phyloP scores from a whole-genome alignment of 192 early-diverging fungal species.

The Powellomyces hirtus region DNA sequence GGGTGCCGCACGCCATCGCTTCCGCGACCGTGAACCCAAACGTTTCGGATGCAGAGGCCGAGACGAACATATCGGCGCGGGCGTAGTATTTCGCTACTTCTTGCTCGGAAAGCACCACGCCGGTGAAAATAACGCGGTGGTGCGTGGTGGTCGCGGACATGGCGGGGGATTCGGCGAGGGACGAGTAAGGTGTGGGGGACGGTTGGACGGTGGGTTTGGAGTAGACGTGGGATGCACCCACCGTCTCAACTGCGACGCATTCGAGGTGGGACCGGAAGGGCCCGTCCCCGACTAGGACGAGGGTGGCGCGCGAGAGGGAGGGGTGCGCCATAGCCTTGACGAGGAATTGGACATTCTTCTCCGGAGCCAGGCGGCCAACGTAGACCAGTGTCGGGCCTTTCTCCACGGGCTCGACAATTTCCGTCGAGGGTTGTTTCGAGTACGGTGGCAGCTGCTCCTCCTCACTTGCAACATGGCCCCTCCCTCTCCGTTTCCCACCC shows the following conservation, averaged over 20 bases:
- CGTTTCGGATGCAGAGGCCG: conserved; percentile 51
- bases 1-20: conserved; percentile 52
- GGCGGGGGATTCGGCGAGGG: background rate
- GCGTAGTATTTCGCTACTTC: conserved; percentile 39
- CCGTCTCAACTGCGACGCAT: conserved; percentile 28
- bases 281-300: conserved; percentile 53
- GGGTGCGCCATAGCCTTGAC: conserved; percentile 36
- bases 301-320: conserved; percentile 26
- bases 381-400: conserved; percentile 42
- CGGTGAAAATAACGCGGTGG: conserved; percentile 47
- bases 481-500: background rate
- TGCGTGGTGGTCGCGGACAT: background rate
- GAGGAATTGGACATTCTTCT: conserved; percentile 53
- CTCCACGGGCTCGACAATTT: background rate
- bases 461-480: background rate
- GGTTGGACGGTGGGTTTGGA: background rate
- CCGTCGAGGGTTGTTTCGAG: background rate
- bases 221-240: conserved; percentile 34
- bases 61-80: conserved; percentile 46
- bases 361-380: conserved; percentile 49
- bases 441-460: background rate
- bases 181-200: background rate
- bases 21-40: conserved; percentile 60
- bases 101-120: conserved; percentile 44
- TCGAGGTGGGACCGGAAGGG: conserved; percentile 37